A percentile compares a stretch with the other conserved stretches of the same genome.
These are phyloP conservation scores for Nannochloropsis salina DNA, from an alignment of 108 stramenopile genomes.

Conservation along the genomic window DNA sequence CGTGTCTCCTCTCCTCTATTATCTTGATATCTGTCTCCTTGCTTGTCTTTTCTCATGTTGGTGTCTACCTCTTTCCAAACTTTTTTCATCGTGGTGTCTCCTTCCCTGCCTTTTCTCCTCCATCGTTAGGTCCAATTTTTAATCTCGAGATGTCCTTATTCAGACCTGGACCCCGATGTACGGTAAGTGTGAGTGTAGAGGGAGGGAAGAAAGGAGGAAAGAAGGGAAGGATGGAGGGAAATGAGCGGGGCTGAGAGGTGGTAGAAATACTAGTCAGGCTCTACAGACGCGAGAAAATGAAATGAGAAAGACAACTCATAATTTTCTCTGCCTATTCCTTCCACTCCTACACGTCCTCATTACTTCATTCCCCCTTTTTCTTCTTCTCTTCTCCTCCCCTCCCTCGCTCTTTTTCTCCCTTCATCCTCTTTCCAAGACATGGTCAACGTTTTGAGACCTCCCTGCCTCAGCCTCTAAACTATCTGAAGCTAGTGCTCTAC, in stretches of 20 bases:
- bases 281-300: neutral
- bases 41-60: neutral
- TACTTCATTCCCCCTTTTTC: no score
- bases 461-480: no score
- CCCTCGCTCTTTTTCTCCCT: no score
- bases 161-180: neutral
- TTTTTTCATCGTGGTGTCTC: neutral
- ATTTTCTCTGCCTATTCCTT: neutral
- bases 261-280: neutral
- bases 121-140: neutral
- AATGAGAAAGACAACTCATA: neutral
- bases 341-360: neutral
- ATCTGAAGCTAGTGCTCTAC: no score
- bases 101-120: neutral
- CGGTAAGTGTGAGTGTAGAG: neutral
- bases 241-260: neutral
- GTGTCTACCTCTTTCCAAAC: neutral
- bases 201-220: neutral
- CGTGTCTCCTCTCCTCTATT: no score
- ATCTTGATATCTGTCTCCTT: no score
- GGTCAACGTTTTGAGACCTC: no score
- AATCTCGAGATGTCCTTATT: neutral
- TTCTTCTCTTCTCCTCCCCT: no score
- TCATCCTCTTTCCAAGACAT: no score
- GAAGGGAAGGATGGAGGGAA: neutral